Base-by-base conservation (phyloP, 129 eudicot genomes). In the Silybum marianum region DNA sequence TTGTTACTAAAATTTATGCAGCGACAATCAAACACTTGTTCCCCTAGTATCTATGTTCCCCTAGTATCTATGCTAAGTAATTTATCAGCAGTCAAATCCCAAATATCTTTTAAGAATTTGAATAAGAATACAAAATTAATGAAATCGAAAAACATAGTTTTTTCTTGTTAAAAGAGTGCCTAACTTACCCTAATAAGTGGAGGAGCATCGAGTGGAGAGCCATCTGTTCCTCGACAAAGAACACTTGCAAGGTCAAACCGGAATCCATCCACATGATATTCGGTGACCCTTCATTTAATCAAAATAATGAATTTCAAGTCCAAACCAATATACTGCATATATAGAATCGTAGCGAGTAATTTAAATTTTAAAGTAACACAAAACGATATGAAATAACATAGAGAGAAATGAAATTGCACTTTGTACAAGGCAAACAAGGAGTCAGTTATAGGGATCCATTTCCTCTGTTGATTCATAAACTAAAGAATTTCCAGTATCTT, bases 171-270 rank as follows among this genome's bases (percentile, higher is more conserved):
- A 74, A 75, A 75, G 16, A 40, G 23, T 23, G 38, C 9, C 39
- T 13, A 77, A 67, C 84, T 86, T 85, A 93, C 99, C 93, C 82
- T 87, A 54, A 96, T 69, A 79, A 96, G 89, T 28, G 99, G 99
- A 40, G 99, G 99, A 83, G 98, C 92, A 89, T 74, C 81, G 60
- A 96, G 95, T 2, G 98, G 98, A 71, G 97, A 88, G 84, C 99
- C 99, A 91, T 96, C 98, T 68, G 92, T 83, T 83, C 97, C 98
- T 80, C 99, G 93, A 80, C 99, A 96, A 83, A 96, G 98, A 79
- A 93, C 95, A 84, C 99, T 93, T 22, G 99, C 97, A 70, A 96
- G 97, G 76, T 96, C 99, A 85, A 96, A 96, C 78, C 99, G 98
- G 78, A 96, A 96, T 77, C 99, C 99, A 87, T 96, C 99, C 87